A percentile compares a stretch with the other conserved stretches of the same genome.
Evolutionary conservation across 176 grass and related monocot genomes (phyloP).

Genomic region (Eragrostis curvula): DNA sequence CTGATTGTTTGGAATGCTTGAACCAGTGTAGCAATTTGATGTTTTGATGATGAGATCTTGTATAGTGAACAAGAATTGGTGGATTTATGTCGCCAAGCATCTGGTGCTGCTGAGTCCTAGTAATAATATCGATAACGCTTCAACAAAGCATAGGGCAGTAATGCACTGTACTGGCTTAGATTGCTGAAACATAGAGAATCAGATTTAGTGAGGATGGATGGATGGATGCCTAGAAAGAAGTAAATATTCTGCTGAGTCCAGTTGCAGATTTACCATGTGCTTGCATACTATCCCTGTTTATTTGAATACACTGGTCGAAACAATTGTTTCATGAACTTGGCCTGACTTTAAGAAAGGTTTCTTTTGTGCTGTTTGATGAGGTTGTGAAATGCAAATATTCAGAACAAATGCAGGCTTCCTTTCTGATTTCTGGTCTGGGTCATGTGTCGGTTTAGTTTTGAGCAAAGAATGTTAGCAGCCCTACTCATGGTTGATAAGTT

Average conservation of each 20-base stretch:
- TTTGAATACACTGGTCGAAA: too few species aligned
- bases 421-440: not conserved
- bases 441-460: not conserved
- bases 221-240: not conserved
- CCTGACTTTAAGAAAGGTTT: not conserved
- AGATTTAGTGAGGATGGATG: not conserved
- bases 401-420: not conserved
- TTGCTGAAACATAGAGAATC: not conserved
- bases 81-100: not conserved
- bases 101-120: too few species aligned
- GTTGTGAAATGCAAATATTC: not conserved
- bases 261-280: not conserved
- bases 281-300: too few species aligned
- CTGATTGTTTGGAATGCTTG: not conserved
- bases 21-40: not conserved
- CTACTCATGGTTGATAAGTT: not conserved
- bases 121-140: not conserved
- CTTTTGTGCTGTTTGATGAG: not conserved
- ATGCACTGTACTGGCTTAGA: not conserved
- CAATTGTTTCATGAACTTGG: not conserved
- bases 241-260: not conserved
- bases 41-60: too few species aligned
- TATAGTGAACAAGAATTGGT: not conserved
- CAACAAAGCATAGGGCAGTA: not conserved
- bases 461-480: not conserved